Conservation (phyloP, 192 early-diverging fungal species). For the Rhizophagus clarus region DNA sequence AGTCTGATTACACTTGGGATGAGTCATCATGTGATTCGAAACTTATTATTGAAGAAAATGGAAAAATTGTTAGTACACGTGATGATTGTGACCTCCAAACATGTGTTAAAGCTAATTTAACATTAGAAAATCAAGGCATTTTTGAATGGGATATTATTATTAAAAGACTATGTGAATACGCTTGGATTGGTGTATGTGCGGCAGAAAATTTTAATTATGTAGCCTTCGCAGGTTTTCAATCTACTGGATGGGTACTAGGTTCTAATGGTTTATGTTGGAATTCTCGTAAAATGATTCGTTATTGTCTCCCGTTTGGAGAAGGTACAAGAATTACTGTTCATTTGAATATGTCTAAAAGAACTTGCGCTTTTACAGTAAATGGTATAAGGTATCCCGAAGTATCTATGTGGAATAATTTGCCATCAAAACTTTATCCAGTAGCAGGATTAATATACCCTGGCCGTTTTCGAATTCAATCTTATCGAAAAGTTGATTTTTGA, state of each 20-base stretch:
- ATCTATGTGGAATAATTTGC: constrained; percentile 7
- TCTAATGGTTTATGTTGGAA: background rate
- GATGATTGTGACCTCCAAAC: background rate
- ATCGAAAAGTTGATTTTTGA: no score
- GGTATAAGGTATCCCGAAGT: constrained; percentile 8
- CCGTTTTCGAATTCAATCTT: background rate
- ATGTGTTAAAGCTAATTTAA: background rate
- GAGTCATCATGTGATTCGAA: no score
- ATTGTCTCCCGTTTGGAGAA: background rate
- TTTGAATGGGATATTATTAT: constrained; percentile 25
- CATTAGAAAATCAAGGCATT: background rate
- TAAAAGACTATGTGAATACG: background rate
- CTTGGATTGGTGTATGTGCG: background rate
- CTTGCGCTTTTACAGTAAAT: constrained; percentile 17
- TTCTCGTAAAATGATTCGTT: background rate
- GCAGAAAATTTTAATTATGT: background rate
- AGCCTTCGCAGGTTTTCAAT: background rate
- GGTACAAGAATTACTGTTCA: constrained; percentile 21
- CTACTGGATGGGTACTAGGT: background rate
- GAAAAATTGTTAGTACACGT: background rate
- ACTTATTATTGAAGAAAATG: background rate
- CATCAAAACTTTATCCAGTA: constrained; percentile 9
- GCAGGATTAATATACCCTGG: background rate
- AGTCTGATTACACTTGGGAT: background rate
- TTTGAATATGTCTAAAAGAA: constrained; percentile 24